phyloP scores from a whole-genome alignment of 192 early-diverging fungal genomes.

The Umbelopsis sp. region DNA sequence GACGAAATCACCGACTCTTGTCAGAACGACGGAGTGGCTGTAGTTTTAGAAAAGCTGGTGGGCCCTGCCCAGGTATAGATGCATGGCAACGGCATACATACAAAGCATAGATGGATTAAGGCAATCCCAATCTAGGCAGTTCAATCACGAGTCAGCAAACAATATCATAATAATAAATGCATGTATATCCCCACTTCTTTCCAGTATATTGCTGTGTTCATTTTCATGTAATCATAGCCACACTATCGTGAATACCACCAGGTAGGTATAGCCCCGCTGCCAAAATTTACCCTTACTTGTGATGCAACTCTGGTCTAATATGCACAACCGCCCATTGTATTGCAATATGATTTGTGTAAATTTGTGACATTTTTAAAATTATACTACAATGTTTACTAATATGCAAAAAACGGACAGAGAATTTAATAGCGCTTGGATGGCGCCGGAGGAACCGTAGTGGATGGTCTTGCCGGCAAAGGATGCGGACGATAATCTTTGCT shows the following conservation, averaged over 20 bases:
- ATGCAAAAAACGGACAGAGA: not conserved
- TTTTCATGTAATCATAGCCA: no score
- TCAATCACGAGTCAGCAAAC: no score
- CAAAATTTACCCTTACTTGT: no score
- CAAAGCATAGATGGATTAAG: not conserved
- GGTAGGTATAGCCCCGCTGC: no score
- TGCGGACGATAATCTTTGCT: slow-evolving; percentile 17
- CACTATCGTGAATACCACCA: no score
- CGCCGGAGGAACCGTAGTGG: slow-evolving; percentile 23
- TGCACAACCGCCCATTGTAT: not conserved
- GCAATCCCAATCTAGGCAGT: not conserved
- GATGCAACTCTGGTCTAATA: no score
- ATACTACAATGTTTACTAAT: slow-evolving; percentile 1
- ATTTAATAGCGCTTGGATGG: slow-evolving; percentile 17
- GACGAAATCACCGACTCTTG: slow-evolving; percentile 3
- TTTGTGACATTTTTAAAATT: not conserved
- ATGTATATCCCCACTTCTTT: no score
- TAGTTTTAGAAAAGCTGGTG: not conserved
- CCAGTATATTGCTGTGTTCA: no score
- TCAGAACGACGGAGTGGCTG: not conserved
- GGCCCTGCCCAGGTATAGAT: no score
- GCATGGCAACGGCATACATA: no score
- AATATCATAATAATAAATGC: no score
- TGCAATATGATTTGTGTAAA: not conserved
- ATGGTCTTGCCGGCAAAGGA: slow-evolving; percentile 16